A percentile compares a stretch with the other conserved stretches of the same genome.
Evolutionary conservation across 1,284 basidiomycete species (phyloP).

Genomic region (Porodaedalea pini): DNA sequence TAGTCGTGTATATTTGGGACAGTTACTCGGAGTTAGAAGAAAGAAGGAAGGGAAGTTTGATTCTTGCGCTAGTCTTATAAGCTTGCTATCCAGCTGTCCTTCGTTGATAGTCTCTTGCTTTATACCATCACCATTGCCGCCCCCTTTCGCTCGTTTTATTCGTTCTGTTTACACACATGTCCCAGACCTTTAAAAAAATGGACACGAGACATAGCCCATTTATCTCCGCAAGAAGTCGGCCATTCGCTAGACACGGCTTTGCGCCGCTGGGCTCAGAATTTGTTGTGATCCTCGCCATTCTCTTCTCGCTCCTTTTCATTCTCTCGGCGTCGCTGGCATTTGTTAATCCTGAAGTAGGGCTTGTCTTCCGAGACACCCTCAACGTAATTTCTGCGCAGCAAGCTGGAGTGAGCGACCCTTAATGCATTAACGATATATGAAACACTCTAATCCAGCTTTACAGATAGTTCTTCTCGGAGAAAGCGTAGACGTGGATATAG

Average conservation of each 20-base stretch:
- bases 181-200: neutral
- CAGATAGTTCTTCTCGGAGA: constrained; percentile 54
- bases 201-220: neutral
- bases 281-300: constrained; percentile 37
- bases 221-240: neutral
- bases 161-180: neutral
- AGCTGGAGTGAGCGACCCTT: neutral
- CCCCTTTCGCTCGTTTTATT: neutral
- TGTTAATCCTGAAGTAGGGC: constrained; percentile 42
- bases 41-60: neutral
- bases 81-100: too few relatives aligned
- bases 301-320: constrained; percentile 47
- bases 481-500: constrained; percentile 54
- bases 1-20: too few relatives aligned
- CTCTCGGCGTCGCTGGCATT: constrained; percentile 46
- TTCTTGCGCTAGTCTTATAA: too few relatives aligned
- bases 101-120: neutral
- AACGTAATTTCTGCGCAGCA: constrained; percentile 23
- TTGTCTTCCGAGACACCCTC: constrained; percentile 40
- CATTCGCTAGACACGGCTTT: constrained; percentile 17
- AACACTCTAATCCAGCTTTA: neutral
- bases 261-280: constrained; percentile 40
- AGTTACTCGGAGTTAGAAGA: constrained; percentile 27
- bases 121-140: neutral
- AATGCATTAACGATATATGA: neutral